phyloP scores from a whole-genome alignment of 768 basidiomycete species.

The Sarcodon aspratus region DNA sequence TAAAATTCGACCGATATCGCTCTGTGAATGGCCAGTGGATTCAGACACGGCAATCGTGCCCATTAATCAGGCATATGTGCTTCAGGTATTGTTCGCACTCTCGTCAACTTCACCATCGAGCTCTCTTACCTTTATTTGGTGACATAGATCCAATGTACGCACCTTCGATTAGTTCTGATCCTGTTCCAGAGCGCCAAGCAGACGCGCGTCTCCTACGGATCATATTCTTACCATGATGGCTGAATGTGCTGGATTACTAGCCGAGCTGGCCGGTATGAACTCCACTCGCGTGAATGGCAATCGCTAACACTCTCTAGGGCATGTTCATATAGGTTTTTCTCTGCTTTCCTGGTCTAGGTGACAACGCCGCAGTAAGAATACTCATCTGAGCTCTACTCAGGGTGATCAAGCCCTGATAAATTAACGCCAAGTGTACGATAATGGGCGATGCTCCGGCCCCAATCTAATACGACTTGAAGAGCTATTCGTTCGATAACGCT shows the following conservation, averaged over 20 bases:
- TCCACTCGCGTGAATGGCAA: too few species aligned
- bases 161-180: background rate
- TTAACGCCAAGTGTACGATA: too few species aligned
- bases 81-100: slow-evolving; percentile 4
- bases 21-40: slow-evolving; percentile 13
- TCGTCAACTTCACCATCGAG: slow-evolving; percentile 27
- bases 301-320: too few species aligned
- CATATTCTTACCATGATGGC: slow-evolving; percentile 42
- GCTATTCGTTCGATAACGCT: too few species aligned
- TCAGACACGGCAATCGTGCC: slow-evolving; percentile 11
- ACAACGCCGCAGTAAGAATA: too few species aligned
- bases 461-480: too few species aligned
- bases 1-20: slow-evolving; percentile 18
- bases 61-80: slow-evolving; percentile 4
- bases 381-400: too few species aligned
- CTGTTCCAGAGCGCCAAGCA: slow-evolving; percentile 13
- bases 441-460: too few species aligned
- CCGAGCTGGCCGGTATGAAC: slow-evolving; percentile 39
- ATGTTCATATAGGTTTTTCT: too few species aligned
- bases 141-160: background rate
- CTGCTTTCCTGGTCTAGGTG: too few species aligned
- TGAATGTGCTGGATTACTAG: slow-evolving; percentile 44
- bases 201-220: slow-evolving; percentile 26
- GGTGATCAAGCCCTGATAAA: too few species aligned
- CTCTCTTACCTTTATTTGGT: slow-evolving; percentile 13